phyloP scores from a whole-genome alignment of 768 basidiomycete species.

The Suillus discolor region DNA sequence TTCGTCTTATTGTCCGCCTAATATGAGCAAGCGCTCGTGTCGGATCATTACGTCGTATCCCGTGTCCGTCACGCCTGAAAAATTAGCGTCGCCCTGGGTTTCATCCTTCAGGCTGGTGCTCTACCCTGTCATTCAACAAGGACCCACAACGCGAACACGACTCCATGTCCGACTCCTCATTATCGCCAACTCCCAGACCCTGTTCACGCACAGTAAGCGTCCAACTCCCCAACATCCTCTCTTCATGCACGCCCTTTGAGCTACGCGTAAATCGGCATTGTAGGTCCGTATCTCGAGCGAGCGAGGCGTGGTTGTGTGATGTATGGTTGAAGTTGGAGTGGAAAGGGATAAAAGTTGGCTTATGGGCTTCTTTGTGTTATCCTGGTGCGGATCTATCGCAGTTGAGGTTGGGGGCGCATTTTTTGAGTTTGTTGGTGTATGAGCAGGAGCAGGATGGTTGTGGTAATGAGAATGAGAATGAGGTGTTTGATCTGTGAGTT shows the following conservation, averaged over 20 bases:
- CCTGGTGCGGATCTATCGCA: slow-evolving; percentile 61
- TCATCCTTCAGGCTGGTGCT: not conserved
- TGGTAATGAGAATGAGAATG: slow-evolving; percentile 11
- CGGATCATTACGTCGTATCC: slow-evolving; percentile 1
- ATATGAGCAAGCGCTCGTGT: not conserved
- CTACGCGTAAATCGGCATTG: slow-evolving; percentile 32
- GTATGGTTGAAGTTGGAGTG: slow-evolving; percentile 24
- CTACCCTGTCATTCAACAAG: not conserved
- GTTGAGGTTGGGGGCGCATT: slow-evolving; percentile 52
- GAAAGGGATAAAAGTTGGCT: slow-evolving; percentile 42
- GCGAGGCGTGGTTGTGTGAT: slow-evolving; percentile 31
- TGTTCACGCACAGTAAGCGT: slow-evolving; percentile 23
- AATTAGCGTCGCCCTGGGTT: not conserved
- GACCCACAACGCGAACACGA: not conserved
- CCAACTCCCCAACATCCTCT: slow-evolving; percentile 32
- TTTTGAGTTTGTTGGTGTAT: slow-evolving; percentile 46
- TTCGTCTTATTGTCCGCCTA: not conserved
- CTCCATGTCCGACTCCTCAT: not conserved
- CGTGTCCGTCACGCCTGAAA: not conserved
- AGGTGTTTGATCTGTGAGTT: slow-evolving; percentile 27
- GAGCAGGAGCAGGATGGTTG: slow-evolving; percentile 16
- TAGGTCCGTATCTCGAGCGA: slow-evolving; percentile 26
- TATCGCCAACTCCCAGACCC: not conserved
- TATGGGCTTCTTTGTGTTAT: slow-evolving; percentile 61
- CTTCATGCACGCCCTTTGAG: slow-evolving; percentile 28